Evolutionary conservation across 495 filamentous ascomycete species (phyloP).

Genomic region (Apiosordaria backusii): DNA sequence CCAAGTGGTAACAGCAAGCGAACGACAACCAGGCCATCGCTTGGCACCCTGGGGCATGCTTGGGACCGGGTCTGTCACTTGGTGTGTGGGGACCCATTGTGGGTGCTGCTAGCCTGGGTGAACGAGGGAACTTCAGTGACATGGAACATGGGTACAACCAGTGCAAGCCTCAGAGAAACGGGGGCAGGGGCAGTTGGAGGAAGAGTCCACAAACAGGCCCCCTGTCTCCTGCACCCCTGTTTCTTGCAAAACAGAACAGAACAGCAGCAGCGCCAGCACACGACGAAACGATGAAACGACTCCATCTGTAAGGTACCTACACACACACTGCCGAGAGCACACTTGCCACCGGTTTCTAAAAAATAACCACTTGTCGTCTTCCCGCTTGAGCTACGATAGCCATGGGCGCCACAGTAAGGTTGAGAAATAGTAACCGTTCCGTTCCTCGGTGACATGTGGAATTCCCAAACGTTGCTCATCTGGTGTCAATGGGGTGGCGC

Average conservation of each 20-base stretch:
- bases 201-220: background rate
- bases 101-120: background rate
- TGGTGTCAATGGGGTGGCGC: background rate
- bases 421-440: background rate
- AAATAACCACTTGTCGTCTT: background rate
- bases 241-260: background rate
- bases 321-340: too few relatives aligned
- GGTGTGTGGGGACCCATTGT: background rate
- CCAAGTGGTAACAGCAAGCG: background rate
- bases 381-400: background rate
- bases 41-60: background rate
- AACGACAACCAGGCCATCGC: background rate
- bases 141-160: background rate
- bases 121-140: background rate
- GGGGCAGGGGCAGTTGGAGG: background rate
- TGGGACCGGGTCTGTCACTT: background rate
- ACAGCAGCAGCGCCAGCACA: background rate
- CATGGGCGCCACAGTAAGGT: background rate
- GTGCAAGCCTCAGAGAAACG: background rate
- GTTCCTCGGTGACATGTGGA: background rate
- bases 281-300: background rate
- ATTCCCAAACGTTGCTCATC: background rate
- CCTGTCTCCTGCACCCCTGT: background rate
- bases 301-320: background rate
- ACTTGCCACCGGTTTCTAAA: too few relatives aligned